Base-by-base conservation (phyloP, 208 protist genomes). In the Leishmania martiniquensis region DNA sequence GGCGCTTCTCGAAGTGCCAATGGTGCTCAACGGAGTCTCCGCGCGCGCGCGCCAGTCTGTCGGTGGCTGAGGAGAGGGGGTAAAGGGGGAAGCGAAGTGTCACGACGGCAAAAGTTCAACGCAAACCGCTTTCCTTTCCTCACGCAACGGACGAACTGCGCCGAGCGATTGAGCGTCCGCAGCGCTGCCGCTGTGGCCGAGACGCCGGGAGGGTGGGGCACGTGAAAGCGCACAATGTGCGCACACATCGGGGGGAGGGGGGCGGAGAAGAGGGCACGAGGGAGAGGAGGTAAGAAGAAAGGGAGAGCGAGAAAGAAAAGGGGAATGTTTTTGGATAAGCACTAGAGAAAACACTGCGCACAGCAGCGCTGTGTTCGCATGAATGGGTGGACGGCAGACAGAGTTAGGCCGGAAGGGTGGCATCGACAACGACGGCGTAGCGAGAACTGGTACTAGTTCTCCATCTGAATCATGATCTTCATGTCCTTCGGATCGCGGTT, bases 391-490 rank as follows among this genome's bases (percentile, higher is more conserved):
- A n/a, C 5, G 9, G 22, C 25, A 9, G 7, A 22, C 42, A 45
- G 62, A 25, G 22, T n/a, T n/a, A n/a, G n/a, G n/a, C n/a, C n/a
- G 13, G 59, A 57, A 57, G 29, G n/a, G 29, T 4, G 57, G 57
- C 29, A 13, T 29, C 57, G 7, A 37, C 62, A 37, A 68, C 17
- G 9, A 47, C 39, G 37, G 37, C 62, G 37, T 37, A 45, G 39
- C 20, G 13, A 45, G 45, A 32, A 47, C 44, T 20, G 39, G 0
- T 44, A 70, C 75, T 76, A 87, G 76, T 55, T 42, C 3, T 84
- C 84, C 80, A 90, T 39, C 72, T 88, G 71, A 7, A 88, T 90
- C 70, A 90, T 83, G 52, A 90, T 90, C 62, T 88, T 90, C 45
- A 90, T 73, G 51, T 90, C 87, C 49, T 81, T 87, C 49, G 84